Percentiles rank a stretch among this genome's conserved stretches.
phyloP scores from a whole-genome alignment of 1,284 basidiomycete genomes.

The Hymenochaete sp. region DNA sequence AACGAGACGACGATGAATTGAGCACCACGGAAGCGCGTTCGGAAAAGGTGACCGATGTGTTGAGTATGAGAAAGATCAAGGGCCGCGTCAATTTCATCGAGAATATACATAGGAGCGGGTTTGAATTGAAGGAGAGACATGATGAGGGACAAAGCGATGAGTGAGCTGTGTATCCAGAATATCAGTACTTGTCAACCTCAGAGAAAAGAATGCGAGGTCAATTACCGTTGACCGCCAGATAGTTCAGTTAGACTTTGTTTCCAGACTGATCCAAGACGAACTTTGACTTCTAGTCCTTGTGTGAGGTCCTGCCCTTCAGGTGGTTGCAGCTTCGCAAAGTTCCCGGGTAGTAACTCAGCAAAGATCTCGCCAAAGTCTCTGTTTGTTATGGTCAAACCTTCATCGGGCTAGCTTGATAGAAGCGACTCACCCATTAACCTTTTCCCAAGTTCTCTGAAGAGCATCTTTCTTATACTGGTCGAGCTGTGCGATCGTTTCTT shows the following conservation, averaged over 20 bases:
- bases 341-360: conserved; percentile 90
- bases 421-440: conserved; percentile 74
- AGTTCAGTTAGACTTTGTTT: conserved; percentile 96
- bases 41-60: conserved; percentile 94
- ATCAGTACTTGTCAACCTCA: not conserved
- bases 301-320: conserved; percentile 92
- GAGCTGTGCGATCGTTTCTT: conserved; percentile 87
- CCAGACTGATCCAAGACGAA: conserved; percentile 91
- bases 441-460: conserved; percentile 89
- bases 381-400: conserved; percentile 5
- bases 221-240: conserved; percentile 91
- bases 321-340: conserved; percentile 92
- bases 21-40: conserved; percentile 93
- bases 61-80: conserved; percentile 94
- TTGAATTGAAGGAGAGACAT: conserved; percentile 99
- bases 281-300: conserved; percentile 95
- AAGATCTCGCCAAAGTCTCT: conserved; percentile 98
- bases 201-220: conserved; percentile 14
- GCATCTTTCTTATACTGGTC: conserved; percentile 94
- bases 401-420: not conserved
- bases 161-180: conserved; percentile 49
- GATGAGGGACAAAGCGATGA: conserved; percentile 95
- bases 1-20: conserved; percentile 98
- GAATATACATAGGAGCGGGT: conserved; percentile 98
- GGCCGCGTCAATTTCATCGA: conserved; percentile 97